Percentiles rank a stretch among this genome's conserved stretches.
Conservation (phyloP, 306 rosid species). For the Parietaria judaica region DNA sequence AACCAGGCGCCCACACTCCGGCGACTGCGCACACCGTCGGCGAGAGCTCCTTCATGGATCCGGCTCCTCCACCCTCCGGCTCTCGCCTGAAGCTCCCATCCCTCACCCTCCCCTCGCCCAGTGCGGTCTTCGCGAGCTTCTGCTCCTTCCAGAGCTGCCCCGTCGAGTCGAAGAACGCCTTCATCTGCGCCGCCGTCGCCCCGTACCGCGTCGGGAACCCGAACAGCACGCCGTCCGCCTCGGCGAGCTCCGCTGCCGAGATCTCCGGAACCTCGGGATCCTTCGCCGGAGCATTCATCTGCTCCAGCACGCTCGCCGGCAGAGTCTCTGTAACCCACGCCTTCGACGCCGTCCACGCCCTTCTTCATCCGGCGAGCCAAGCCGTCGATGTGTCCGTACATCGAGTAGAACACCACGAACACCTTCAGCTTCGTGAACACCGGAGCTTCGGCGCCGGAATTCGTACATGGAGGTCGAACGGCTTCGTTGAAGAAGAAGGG, state of each 20-base stretch:
- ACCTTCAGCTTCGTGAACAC: conserved; percentile 38
- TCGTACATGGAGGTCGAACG: neutral
- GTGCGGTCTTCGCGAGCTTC: conserved; percentile 58
- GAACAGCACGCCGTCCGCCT: conserved; percentile 71
- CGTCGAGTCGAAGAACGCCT: too few species aligned
- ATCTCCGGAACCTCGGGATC: conserved; percentile 16
- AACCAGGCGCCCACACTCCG: conserved; percentile 27
- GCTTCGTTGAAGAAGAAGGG: too few species aligned
- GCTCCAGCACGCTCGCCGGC: too few species aligned
- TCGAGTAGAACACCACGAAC: conserved; percentile 78
- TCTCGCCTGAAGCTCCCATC: conserved; percentile 34
- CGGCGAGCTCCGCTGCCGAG: conserved; percentile 45
- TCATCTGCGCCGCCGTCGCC: conserved; percentile 62
- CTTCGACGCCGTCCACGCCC: too few species aligned
- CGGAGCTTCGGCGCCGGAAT: conserved; percentile 1
- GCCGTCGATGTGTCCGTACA: conserved; percentile 88
- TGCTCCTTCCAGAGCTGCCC: conserved; percentile 50
- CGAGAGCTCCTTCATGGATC: conserved; percentile 27
- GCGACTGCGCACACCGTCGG: conserved; percentile 11
- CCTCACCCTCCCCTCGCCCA: conserved; percentile 40
- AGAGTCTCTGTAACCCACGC: too few species aligned
- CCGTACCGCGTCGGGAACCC: conserved; percentile 97
- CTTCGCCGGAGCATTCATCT: too few species aligned
- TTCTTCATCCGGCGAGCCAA: conserved; percentile 22
- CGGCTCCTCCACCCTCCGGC: conserved; percentile 58